Evolutionary conservation across 2,329 filamentous ascomycete species (phyloP), one percentile per base, ranked within the genome.

Genomic region (Purpureocillium lavendulum): DNA sequence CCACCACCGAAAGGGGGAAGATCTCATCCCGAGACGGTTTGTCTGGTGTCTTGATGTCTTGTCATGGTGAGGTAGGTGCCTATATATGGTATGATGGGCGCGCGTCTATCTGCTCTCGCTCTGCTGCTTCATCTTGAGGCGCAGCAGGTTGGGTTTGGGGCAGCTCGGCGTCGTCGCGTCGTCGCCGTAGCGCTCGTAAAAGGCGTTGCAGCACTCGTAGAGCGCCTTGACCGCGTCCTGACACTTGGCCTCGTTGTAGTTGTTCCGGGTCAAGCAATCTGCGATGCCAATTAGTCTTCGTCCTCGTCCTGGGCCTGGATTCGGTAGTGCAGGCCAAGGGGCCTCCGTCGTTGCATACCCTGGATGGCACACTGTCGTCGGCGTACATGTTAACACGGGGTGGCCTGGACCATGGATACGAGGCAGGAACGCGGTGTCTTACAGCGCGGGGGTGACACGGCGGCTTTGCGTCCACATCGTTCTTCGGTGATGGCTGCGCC

Each of bases 171-270:
- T 84, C 32, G 73, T 79, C 26, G 86, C 88, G 17, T 79, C 65
- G 40, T 94, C 82, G 13, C 92, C 89, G 43, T 85, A 76, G 41
- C 76, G 73, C 51, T 82, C 67, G 64, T 98, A 97, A 59, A 97
- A 95, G 11, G 77, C 75, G 54, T 89, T 81, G 62, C 92, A 98
- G 64, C 92, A 98, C 51, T 92, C 83, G 62, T 97, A 98, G 17
- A 98, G 68, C 3, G 87, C 86, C 58, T 90, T 82, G 41, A 98
- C 75, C 54, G 87, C 70, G 14, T 66, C 60, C 55, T 83, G 77
- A 62, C 92, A 98, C 56, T 81, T 94, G 33, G 78, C 78, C 63
- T 97, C 88, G 44, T 94, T 77, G 67, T 84, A 97, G 39, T 79
- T 80, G 60, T 89, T 89, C 62, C 81, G 90, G 35, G 77, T 78